These are phyloP conservation scores for Phytophthora multivora DNA, from an alignment of 352 stramenopile genomes.

Conservation along the genomic window DNA sequence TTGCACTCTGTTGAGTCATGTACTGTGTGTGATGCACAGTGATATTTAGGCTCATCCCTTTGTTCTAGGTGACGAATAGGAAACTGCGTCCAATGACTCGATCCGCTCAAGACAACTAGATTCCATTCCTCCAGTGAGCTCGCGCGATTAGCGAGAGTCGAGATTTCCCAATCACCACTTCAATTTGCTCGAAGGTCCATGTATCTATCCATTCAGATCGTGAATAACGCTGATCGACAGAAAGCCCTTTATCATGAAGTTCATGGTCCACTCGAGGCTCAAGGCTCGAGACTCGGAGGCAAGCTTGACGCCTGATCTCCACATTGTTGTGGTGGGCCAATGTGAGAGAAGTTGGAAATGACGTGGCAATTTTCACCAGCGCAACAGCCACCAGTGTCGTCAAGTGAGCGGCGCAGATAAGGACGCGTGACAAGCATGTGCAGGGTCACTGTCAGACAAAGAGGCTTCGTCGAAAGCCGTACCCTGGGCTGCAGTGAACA, in stretches of 20 bases:
- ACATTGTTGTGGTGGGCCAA: neutral
- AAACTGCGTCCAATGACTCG: neutral
- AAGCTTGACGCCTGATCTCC: neutral
- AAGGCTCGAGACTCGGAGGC: neutral
- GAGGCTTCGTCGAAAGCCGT: too few species aligned
- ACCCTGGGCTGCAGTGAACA: too few species aligned
- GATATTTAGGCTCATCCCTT: too few species aligned
- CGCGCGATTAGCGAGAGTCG: neutral
- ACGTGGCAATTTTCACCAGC: neutral
- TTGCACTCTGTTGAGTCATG: slow-evolving; percentile 7
- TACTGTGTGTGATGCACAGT: too few species aligned
- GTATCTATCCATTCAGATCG: too few species aligned
- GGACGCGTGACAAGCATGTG: neutral
- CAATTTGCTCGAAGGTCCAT: neutral
- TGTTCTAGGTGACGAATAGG: too few species aligned
- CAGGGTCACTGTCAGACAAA: too few species aligned
- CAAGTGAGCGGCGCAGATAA: neutral
- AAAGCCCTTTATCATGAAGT: too few species aligned
- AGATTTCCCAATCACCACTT: neutral
- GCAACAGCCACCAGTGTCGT: neutral
- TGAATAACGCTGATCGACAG: neutral
- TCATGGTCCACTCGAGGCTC: neutral
- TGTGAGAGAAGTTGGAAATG: neutral
- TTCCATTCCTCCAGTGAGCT: slow-evolving; percentile 1
- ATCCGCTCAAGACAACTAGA: neutral